phyloP scores from a whole-genome alignment of 192 early-diverging fungal species.

The Backusella westeae region DNA sequence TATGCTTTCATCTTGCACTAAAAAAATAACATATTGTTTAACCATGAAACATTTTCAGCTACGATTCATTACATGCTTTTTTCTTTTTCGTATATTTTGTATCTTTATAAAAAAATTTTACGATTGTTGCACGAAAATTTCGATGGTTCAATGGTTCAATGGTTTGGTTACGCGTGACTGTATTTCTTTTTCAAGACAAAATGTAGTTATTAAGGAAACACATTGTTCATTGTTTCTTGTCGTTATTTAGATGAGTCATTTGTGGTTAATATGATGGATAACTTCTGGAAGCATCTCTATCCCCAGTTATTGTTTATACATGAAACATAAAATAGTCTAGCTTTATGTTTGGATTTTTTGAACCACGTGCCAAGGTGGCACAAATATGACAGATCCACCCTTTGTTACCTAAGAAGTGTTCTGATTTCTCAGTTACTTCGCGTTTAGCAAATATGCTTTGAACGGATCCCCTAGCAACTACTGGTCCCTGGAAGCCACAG shows the following conservation, averaged over 20 bases:
- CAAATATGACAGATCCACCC: background rate
- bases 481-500: background rate
- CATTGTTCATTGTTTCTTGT: background rate
- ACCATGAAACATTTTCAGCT: background rate
- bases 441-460: background rate
- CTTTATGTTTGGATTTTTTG: constrained; percentile 1
- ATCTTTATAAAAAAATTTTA: background rate
- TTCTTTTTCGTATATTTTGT: background rate
- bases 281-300: background rate
- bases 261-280: background rate
- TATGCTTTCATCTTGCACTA: constrained; percentile 7
- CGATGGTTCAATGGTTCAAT: constrained; percentile 1
- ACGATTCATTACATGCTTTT: background rate
- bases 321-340: background rate
- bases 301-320: background rate
- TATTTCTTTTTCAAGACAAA: background rate
- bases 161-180: background rate
- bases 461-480: background rate
- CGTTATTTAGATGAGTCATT: background rate
- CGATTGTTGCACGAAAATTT: background rate
- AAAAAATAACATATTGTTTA: background rate
- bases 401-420: background rate
- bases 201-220: background rate
- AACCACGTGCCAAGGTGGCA: background rate
- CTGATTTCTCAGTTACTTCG: background rate